Percentiles rank a stretch among this genome's conserved stretches.
Conservation (phyloP, 129 eudicot species). For the Logfia minima region DNA sequence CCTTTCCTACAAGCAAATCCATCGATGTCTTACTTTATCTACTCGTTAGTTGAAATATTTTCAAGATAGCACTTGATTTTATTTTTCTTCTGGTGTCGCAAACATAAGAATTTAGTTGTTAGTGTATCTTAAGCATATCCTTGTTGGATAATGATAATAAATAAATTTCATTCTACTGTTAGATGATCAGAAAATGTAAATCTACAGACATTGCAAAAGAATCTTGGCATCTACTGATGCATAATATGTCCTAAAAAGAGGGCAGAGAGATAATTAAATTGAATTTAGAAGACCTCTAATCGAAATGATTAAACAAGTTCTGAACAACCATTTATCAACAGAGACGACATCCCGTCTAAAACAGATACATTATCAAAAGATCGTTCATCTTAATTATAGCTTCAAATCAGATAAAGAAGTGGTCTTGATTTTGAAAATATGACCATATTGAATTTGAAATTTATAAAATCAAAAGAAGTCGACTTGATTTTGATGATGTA, state of each 20-base stretch:
- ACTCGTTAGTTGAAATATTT: not conserved
- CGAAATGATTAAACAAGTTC: not conserved
- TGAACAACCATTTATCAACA: no score
- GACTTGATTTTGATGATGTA: not conserved
- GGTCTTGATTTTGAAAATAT: not conserved
- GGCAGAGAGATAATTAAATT: not conserved
- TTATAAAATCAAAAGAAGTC: not conserved
- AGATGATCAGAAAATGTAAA: not conserved
- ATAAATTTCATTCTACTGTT: not conserved
- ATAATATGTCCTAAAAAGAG: not conserved
- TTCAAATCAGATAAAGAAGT: no score
- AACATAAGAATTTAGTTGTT: no score
- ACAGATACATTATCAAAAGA: not conserved
- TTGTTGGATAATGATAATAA: not conserved
- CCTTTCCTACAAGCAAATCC: not conserved
- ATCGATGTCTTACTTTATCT: not conserved
- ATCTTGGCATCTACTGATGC: not conserved
- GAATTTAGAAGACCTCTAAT: not conserved
- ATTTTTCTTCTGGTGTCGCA: not conserved
- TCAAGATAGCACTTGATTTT: not conserved
- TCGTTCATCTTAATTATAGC: not conserved
- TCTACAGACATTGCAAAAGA: not conserved
- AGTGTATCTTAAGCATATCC: not conserved
- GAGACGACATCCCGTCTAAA: not conserved
- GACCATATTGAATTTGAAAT: not conserved